Evolutionary conservation across 305 asterid species (phyloP).

Genomic region (Euphrasia arctica): DNA sequence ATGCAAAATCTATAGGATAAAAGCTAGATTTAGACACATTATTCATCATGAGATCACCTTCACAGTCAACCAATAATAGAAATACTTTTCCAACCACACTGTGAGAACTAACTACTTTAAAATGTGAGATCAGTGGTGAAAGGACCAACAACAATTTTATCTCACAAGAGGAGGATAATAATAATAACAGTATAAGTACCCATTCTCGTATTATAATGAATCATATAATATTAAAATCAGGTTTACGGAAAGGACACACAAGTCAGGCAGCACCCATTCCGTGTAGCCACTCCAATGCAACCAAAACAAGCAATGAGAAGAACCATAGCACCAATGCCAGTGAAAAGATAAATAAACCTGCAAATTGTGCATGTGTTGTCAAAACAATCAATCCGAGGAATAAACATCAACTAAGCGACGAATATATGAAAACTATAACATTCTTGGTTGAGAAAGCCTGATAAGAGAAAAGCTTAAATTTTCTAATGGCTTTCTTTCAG

Average conservation of each 20-base stretch:
- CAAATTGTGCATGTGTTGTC: slow-evolving; percentile 27
- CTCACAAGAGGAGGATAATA: neutral
- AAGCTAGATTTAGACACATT: slow-evolving; percentile 1
- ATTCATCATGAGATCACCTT: slow-evolving; percentile 15
- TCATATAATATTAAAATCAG: slow-evolving; percentile 13
- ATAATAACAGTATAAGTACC: neutral
- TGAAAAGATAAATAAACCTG: slow-evolving; percentile 97
- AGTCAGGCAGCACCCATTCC: slow-evolving; percentile 87
- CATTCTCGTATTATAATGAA: slow-evolving; percentile 13
- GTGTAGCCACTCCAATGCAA: slow-evolving; percentile 74
- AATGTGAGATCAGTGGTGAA: neutral
- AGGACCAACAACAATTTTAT: neutral
- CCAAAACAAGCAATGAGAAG: slow-evolving; percentile 86
- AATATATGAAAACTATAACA: neutral
- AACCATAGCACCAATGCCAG: slow-evolving; percentile 66
- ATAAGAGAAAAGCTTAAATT: slow-evolving; percentile 8
- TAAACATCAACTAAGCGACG: slow-evolving; percentile 10
- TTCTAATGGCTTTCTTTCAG: too few species aligned
- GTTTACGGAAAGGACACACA: slow-evolving; percentile 73
- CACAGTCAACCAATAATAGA: slow-evolving; percentile 1
- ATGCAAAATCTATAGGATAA: slow-evolving; percentile 13
- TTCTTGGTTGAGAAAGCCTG: slow-evolving; percentile 17
- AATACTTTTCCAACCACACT: neutral
- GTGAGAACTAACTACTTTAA: neutral
- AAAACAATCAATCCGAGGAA: slow-evolving; percentile 9